These are phyloP conservation scores for Penicillium sp. DNA, from an alignment of 2,329 filamentous ascomycete genomes.

Conservation along the genomic window DNA sequence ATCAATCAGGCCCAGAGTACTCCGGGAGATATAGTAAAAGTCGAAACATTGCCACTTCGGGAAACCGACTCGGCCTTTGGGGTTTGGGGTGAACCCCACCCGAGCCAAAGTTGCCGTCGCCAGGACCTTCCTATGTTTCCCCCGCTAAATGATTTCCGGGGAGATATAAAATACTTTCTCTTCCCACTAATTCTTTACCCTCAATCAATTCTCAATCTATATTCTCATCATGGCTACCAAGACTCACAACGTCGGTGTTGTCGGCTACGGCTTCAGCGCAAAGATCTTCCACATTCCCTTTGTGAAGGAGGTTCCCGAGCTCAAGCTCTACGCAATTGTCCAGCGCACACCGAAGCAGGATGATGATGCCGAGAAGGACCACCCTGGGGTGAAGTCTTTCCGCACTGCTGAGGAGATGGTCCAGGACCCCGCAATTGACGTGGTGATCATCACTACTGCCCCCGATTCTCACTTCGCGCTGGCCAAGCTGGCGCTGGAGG, in stretches of 20 bases:
- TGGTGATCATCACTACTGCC: constrained; percentile 69
- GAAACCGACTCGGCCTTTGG: constrained; percentile 9
- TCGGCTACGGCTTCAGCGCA: constrained; percentile 63
- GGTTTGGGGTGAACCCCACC: constrained; percentile 49
- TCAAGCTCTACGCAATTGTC: constrained; percentile 71
- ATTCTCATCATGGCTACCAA: constrained; percentile 40
- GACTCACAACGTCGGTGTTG: constrained; percentile 55
- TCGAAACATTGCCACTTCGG: constrained; percentile 6
- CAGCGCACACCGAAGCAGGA: constrained; percentile 65
- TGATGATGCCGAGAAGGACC: constrained; percentile 66
- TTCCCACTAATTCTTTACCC: constrained; percentile 13
- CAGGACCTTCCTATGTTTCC: constrained; percentile 36
- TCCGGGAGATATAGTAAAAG: constrained; percentile 1
- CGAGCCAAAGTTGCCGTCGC: constrained; percentile 37
- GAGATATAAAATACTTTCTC: background rate
- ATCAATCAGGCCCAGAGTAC: constrained; percentile 5
- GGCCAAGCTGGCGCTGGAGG: constrained; percentile 61
- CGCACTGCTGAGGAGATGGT: constrained; percentile 61
- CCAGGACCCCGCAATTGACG: constrained; percentile 62
- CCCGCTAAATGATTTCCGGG: constrained; percentile 17
- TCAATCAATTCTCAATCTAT: constrained; percentile 8
- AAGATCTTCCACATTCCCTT: constrained; percentile 85
- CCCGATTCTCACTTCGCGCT: constrained; percentile 69
- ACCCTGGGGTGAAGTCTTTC: constrained; percentile 64
- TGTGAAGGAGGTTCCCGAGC: constrained; percentile 60